Evolutionary conservation across 169 alveolate species (phyloP).

Genomic region (Babesia bovis): DNA sequence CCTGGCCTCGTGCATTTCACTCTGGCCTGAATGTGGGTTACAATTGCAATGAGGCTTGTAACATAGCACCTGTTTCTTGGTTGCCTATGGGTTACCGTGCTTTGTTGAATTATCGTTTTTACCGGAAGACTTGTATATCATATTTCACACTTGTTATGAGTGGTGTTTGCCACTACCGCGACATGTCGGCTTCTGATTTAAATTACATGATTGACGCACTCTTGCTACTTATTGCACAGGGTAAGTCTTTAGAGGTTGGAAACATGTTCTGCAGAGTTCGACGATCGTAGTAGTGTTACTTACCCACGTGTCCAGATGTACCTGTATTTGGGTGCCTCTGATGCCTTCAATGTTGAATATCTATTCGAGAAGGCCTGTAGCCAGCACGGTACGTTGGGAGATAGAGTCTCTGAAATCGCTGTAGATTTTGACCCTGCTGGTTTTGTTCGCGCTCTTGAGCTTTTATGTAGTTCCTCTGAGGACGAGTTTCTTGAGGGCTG

Average conservation of each 20-base stretch:
- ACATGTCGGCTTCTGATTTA: conserved; percentile 25
- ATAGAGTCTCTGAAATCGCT: neutral
- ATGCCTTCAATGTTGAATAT: conserved; percentile 2
- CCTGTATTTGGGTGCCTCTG: conserved; percentile 13
- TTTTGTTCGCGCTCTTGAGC: conserved; percentile 25
- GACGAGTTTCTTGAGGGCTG: conserved; percentile 54
- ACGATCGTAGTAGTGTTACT: conserved; percentile 2
- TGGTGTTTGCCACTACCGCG: conserved; percentile 41
- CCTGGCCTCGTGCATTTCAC: conserved; percentile 90
- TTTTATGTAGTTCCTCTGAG: conserved; percentile 12
- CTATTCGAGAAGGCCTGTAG: conserved; percentile 1
- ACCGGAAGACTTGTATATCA: conserved; percentile 79
- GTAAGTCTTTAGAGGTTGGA: conserved; percentile 1
- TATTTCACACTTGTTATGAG: conserved; percentile 64
- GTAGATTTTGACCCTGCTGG: conserved; percentile 31
- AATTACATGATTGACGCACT: conserved; percentile 28
- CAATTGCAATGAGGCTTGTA: conserved; percentile 95
- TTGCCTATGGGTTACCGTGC: conserved; percentile 79
- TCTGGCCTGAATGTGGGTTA: conserved; percentile 92
- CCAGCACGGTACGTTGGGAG: neutral
- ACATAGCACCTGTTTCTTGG: conserved; percentile 89
- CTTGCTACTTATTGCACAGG: conserved; percentile 21
- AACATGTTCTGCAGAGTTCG: conserved; percentile 17
- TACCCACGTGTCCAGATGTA: conserved; percentile 62
- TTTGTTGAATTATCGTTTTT: conserved; percentile 66